phyloP scores from a whole-genome alignment of 2,329 filamentous ascomycete species.

The Zasmidium cellare region DNA sequence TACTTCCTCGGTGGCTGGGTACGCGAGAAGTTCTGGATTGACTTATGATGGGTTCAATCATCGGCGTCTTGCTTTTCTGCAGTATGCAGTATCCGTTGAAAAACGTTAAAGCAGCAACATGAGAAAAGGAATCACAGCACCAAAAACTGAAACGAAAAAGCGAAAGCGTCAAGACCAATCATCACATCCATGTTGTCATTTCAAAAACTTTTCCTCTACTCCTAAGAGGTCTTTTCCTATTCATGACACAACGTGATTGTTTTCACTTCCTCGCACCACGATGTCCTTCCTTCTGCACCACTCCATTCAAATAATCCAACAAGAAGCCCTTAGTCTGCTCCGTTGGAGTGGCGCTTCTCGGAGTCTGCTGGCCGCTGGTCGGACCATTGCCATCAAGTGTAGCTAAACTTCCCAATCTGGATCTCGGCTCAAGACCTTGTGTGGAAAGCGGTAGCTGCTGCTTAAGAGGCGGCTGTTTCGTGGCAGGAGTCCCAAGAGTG shows the following conservation, averaged over 20 bases:
- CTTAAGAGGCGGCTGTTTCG: slow-evolving; percentile 7
- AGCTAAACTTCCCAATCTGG: slow-evolving; percentile 26
- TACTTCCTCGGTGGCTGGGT: slow-evolving; percentile 49
- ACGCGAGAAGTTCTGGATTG: slow-evolving; percentile 46
- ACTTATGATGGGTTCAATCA: slow-evolving; percentile 22
- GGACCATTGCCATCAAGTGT: slow-evolving; percentile 23
- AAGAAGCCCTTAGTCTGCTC: slow-evolving; percentile 38
- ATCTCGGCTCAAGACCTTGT: slow-evolving; percentile 13
- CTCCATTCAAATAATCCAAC: slow-evolving; percentile 37
- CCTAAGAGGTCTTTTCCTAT: background rate
- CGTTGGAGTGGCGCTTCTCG: slow-evolving; percentile 25
- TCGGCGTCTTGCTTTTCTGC: too few species aligned
- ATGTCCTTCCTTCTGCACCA: slow-evolving; percentile 34
- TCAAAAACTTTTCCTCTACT: background rate
- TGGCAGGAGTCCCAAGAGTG: slow-evolving; percentile 31
- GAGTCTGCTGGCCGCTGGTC: slow-evolving; percentile 21
- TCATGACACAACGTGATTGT: background rate
- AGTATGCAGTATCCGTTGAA: too few species aligned
- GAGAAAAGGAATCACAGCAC: background rate
- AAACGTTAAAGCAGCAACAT: too few species aligned
- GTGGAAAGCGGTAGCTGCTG: slow-evolving; percentile 9
- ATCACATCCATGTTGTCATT: background rate
- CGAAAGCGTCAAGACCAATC: background rate
- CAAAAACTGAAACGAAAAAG: background rate
- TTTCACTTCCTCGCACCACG: slow-evolving; percentile 1